Conservation (phyloP, 345 rosid genomes). For the Adansonia digitata region DNA sequence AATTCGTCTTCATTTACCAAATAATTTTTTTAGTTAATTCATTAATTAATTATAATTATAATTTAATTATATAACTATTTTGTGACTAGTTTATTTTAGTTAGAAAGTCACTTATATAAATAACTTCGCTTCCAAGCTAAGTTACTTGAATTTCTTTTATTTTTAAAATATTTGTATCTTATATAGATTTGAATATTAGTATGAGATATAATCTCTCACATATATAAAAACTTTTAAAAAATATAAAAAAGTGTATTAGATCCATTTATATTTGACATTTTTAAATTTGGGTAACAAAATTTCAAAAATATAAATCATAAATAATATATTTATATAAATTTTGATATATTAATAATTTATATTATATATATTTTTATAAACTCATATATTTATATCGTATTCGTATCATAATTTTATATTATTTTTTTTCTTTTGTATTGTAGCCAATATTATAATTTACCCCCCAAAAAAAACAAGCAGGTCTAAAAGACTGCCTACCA, state of each 20-base stretch:
- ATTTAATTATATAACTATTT: not conserved
- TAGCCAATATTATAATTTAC: too few species aligned
- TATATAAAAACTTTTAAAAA: too few species aligned
- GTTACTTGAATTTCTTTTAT: not conserved
- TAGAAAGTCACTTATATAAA: not conserved
- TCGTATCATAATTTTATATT: too few species aligned
- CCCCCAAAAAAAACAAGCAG: not conserved
- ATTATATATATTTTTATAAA: too few species aligned
- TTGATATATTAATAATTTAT: too few species aligned
- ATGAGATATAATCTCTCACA: not conserved
- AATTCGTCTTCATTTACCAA: not conserved
- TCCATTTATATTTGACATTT: too few species aligned
- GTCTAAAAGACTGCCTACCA: slow-evolving; percentile 8
- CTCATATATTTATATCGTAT: too few species aligned
- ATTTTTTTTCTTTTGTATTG: too few species aligned
- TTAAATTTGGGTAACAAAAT: not conserved
- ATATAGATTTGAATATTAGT: not conserved
- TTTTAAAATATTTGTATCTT: not conserved
- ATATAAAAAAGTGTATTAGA: too few species aligned
- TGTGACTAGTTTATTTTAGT: not conserved
- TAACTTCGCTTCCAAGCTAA: not conserved
- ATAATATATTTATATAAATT: too few species aligned
- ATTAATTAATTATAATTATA: not conserved
- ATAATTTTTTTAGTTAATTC: not conserved
- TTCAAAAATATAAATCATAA: not conserved